Conservation (phyloP, 2,329 filamentous ascomycete species). For the Aspergillus fumigatus region DNA sequence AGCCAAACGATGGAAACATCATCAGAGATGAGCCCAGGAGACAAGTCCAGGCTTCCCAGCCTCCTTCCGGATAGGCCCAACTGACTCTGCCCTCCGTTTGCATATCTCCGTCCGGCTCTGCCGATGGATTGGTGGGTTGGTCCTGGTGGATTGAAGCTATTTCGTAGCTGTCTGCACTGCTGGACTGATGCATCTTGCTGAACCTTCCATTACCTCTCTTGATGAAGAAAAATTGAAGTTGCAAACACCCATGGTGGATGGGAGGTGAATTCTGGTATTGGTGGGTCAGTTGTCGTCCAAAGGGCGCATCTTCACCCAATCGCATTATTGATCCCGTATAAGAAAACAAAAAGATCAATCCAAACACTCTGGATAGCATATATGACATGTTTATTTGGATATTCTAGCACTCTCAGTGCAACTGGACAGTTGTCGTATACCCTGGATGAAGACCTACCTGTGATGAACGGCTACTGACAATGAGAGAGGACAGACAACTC, state of each 20-base stretch:
- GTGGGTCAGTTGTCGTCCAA: not conserved
- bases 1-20: slow-evolving; percentile 42
- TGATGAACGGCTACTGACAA: not conserved
- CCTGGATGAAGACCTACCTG: not conserved
- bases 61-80: slow-evolving; percentile 24
- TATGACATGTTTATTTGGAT: not conserved
- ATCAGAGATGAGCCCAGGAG: slow-evolving; percentile 32
- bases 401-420: not conserved
- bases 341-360: not conserved
- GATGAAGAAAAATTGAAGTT: not conserved
- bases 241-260: no score
- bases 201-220: not conserved
- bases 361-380: not conserved
- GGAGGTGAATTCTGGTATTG: not conserved
- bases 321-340: not conserved
- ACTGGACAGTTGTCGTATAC: not conserved
- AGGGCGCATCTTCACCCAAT: not conserved
- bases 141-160: not conserved
- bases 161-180: not conserved
- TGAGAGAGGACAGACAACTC: not conserved
- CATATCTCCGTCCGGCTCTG: not conserved
- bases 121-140: not conserved
- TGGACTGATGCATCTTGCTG: not conserved
- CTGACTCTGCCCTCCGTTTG: not conserved
- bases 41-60: slow-evolving; percentile 31